Evolutionary conservation across 306 rosid genomes (phyloP).

Genomic region (Cyclanthera cordifolia): DNA sequence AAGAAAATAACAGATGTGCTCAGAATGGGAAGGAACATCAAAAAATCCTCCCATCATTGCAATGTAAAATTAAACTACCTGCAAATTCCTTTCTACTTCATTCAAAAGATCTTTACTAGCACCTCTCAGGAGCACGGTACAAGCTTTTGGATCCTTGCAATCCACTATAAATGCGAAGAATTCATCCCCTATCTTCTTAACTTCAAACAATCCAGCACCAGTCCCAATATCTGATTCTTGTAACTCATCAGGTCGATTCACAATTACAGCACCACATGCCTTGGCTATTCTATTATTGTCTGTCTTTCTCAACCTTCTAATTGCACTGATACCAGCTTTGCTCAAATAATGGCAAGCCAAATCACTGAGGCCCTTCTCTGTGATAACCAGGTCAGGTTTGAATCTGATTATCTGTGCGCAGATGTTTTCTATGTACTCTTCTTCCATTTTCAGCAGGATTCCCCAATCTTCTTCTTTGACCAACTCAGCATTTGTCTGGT

Average conservation of each 20-base stretch:
- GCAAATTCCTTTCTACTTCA: conserved; percentile 87
- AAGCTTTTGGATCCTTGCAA: conserved; percentile 88
- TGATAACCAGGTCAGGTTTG: conserved; percentile 78
- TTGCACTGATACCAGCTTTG: conserved; percentile 78
- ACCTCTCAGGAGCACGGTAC: conserved; percentile 73
- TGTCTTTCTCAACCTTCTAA: conserved; percentile 82
- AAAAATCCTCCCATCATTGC: neutral
- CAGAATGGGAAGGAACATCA: conserved; percentile 16
- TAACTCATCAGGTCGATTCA: conserved; percentile 84
- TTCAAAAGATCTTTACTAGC: conserved; percentile 86
- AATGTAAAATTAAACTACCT: conserved; percentile 33
- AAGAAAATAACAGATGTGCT: conserved; percentile 11
- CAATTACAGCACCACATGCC: conserved; percentile 93
- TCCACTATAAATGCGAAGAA: conserved; percentile 67
- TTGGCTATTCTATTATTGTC: conserved; percentile 86
- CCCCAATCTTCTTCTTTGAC: conserved; percentile 93
- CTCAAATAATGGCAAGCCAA: conserved; percentile 87
- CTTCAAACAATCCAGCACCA: conserved; percentile 90
- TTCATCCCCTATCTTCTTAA: conserved; percentile 88
- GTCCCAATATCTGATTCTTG: conserved; percentile 92
- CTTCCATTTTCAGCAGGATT: conserved; percentile 71
- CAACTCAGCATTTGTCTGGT: conserved; percentile 88
- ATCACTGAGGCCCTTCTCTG: conserved; percentile 95
- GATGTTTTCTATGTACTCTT: conserved; percentile 73
- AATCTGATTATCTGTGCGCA: conserved; percentile 79